A percentile compares a stretch with the other conserved stretches of the same genome.
These are phyloP conservation scores for Penicillium chermesinum DNA, from an alignment of 495 filamentous ascomycete genomes.

Conservation along the genomic window DNA sequence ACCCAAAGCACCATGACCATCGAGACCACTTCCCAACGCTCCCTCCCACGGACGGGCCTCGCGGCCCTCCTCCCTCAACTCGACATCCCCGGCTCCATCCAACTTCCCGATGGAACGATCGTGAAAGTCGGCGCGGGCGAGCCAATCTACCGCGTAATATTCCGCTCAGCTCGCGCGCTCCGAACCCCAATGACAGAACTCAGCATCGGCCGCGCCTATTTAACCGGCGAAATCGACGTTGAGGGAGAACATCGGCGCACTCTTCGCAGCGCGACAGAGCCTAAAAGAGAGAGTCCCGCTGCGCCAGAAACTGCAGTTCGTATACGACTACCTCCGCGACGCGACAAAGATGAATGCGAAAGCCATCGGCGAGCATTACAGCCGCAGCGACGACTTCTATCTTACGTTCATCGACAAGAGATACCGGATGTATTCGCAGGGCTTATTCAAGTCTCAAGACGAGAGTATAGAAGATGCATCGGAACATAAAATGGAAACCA, in stretches of 20 bases:
- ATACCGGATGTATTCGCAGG: slow-evolving; percentile 14
- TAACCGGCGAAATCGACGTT: slow-evolving; percentile 8
- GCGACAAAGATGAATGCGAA: slow-evolving; percentile 12
- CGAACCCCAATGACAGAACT: slow-evolving; percentile 13
- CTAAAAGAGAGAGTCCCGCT: slow-evolving; percentile 8
- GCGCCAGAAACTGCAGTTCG: slow-evolving; percentile 11
- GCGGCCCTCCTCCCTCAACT: slow-evolving; percentile 12
- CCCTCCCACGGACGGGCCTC: slow-evolving; percentile 13
- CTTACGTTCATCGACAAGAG: slow-evolving; percentile 14
- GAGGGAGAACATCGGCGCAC: slow-evolving; percentile 9
- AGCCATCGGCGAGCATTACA: slow-evolving; percentile 14
- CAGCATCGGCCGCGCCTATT: slow-evolving; percentile 10
- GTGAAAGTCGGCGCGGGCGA: slow-evolving; percentile 1
- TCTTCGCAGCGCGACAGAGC: slow-evolving; percentile 5
- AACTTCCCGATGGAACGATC: slow-evolving; percentile 9
- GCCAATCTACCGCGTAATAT: slow-evolving; percentile 8
- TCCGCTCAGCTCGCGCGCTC: slow-evolving; percentile 5
- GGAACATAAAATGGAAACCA: slow-evolving; percentile 12
- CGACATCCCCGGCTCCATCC: slow-evolving; percentile 11
- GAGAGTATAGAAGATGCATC: slow-evolving; percentile 16
- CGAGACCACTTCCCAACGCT: background rate
- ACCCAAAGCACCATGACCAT: too few relatives aligned
- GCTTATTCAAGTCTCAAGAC: slow-evolving; percentile 7
- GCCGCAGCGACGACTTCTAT: slow-evolving; percentile 12
- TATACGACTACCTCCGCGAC: slow-evolving; percentile 12